Base-by-base conservation (phyloP, 768 basidiomycete genomes). In the Macrolepiota fuliginosa region DNA sequence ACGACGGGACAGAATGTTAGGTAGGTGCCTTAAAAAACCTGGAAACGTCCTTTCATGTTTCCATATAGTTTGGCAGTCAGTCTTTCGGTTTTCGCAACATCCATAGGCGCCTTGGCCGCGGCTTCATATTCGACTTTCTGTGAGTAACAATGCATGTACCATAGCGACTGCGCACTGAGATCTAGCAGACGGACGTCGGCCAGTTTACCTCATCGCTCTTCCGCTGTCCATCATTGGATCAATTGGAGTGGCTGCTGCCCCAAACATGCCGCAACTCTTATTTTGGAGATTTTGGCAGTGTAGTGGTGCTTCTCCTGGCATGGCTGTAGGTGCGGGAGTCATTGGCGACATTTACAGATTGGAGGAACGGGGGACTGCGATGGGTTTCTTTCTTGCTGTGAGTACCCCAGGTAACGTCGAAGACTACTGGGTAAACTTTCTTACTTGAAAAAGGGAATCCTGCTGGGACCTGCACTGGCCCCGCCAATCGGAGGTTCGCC, bases 271-370 rank as follows among this genome's bases (percentile, higher is more conserved):
- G 1, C 67, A 74, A 15, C 73, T 93, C 4, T 77, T 92, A 65
- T 72, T 82, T 17, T 88, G 84, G 75, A 78, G 91, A 6, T 80
- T 87, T 45, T 64, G 90, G 0, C 90, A 92, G 68, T 85, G 85
- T 0, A 76, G 88, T 45, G 90, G 90, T 17, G 77, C 84, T 4
- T 81, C 86, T 6, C 81, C 82, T 11, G 84, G 78, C 2, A 67
- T 78, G 69, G 82, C 80, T n/a, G 77, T 83, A 56, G 90, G 81
- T 15, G 79, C 80, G 0, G 88, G 81, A 1, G 81, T 84, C 4
- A 84, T 89, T 27, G 85, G 84, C 0, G 88, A 90, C 66, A 86
- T 90, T 2, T 89, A 88, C 70, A 79, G 72, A 54, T 67, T 88
- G 2, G 89, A 89, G 58, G 83, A 89, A 63, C 74, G 87, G 27